Evolutionary conservation across 352 stramenopile genomes (phyloP).

Genomic region (Pythium diclinum): DNA sequence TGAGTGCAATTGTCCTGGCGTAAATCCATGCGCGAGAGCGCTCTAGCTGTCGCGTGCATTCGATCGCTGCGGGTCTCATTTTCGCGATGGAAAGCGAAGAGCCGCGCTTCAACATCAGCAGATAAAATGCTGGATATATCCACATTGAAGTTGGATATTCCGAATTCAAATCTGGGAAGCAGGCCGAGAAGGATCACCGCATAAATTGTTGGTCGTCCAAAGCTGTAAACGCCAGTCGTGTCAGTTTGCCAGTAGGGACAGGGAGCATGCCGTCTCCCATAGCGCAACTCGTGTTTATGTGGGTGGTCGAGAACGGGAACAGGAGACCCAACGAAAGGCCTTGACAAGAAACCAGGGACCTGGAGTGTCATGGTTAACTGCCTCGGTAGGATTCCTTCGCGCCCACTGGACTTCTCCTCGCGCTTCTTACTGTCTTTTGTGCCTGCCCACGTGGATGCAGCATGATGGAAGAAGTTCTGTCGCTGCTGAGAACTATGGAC

Average conservation of each 20-base stretch:
- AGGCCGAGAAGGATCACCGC: not conserved
- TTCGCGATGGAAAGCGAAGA: not conserved
- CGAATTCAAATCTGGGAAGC: not conserved
- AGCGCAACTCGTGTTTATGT: not conserved
- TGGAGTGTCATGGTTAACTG: no score
- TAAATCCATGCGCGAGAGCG: not conserved
- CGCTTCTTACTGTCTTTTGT: no score
- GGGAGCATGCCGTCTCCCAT: not conserved
- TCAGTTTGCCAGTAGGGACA: not conserved
- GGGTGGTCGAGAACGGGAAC: not conserved
- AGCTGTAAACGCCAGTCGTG: not conserved
- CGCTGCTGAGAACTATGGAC: constrained; percentile 8
- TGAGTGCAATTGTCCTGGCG: constrained; percentile 4
- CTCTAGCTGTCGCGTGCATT: not conserved
- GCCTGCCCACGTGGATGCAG: no score
- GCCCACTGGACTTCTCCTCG: no score
- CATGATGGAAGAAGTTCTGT: constrained; percentile 25
- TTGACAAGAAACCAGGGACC: no score
- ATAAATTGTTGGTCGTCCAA: no score
- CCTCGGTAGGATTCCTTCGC: no score
- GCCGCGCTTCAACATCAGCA: constrained; percentile 6
- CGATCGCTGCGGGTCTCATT: not conserved
- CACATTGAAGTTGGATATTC: not conserved
- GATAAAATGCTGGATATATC: not conserved
- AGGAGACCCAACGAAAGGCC: not conserved